These are phyloP conservation scores for Sambucus nigra DNA, from an alignment of 129 eudicot genomes.

Conservation along the genomic window DNA sequence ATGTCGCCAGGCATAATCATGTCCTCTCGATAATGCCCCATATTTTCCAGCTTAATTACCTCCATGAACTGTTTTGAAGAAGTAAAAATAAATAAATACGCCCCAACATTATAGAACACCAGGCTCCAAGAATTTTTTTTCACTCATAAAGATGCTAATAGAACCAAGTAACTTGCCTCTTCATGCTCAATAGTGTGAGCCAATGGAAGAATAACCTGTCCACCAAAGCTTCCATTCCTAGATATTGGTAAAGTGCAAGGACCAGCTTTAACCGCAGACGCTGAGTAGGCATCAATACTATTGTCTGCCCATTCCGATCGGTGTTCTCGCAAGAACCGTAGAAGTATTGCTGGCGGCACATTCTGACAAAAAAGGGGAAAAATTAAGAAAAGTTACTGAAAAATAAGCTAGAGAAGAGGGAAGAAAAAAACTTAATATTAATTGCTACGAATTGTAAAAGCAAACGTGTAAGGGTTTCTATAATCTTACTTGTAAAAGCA, in stretches of 20 bases:
- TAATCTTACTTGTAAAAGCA: constrained; percentile 76
- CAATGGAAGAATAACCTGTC: constrained; percentile 89
- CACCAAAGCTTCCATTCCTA: constrained; percentile 67
- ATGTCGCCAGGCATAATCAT: constrained; percentile 77
- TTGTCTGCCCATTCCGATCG: constrained; percentile 98
- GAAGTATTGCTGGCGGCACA: constrained; percentile 89
- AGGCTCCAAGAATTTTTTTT: not conserved
- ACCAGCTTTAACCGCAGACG: constrained; percentile 76
- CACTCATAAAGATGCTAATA: not conserved
- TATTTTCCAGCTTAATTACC: constrained; percentile 79
- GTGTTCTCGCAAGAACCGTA: constrained; percentile 83
- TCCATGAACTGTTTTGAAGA: constrained; percentile 70
- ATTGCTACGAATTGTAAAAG: not conserved
- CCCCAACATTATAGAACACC: not conserved
- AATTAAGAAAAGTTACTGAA: not conserved
- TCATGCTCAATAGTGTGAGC: constrained; percentile 96
- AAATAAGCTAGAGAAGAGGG: not conserved
- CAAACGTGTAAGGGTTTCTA: not conserved
- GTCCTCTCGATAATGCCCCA: constrained; percentile 64
- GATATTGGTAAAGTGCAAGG: constrained; percentile 66
- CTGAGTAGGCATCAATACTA: constrained; percentile 81
- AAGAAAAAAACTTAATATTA: not conserved
- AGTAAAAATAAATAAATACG: not conserved
- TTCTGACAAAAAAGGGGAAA: constrained; percentile 37
- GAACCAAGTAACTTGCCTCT: constrained; percentile 44